Base-by-base conservation (phyloP, 2,329 filamentous ascomycete species). In the Rhinocladiella mackenziei region DNA sequence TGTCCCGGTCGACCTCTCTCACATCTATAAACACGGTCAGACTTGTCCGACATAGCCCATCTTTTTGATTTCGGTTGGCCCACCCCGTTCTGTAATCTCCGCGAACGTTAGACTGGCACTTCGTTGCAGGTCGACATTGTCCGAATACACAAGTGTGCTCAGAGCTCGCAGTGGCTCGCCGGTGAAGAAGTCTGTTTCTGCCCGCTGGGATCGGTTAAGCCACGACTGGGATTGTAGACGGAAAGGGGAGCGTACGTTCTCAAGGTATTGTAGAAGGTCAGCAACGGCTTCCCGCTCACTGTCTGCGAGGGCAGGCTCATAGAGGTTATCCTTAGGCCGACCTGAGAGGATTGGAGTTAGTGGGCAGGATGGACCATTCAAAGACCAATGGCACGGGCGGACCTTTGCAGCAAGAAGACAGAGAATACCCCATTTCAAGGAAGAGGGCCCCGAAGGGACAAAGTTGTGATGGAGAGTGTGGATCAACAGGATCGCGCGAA, bases 91-190 rank as follows among this genome's bases (percentile, higher is more conserved):
- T 28, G 92, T 98, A 57, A 98, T 98, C 67, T 98, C 92, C 49
- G 92, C 92, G 75, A 98, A 98, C 2, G 92, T 98, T 66, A 98
- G 78, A 66, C 91, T 97, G 40, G 92, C 92, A 70, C 92, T 97
- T 56, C 92, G 80, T 71, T 98, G 92, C 40, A 98, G 77, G 65
- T 98, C 92, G 64, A 98, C 89, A 71, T 98, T 98, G 68, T 97
- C 89, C 45, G 92, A 98, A 66, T 95, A 98, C 45, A 98, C 92
- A 18, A 98, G 78, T 9, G 91, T 98, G 68, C 88, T 96, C 45
- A 98, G 73, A 33, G 92, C 91, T 68, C 86, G 85, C 45, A 98
- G 80, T 33, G 92, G 92, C 62, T 96, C 89, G 68, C 92, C 92
- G 26, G 86, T 84, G 70, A 98, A 98, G 79, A 98, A 98, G 68